phyloP scores from a whole-genome alignment of 306 rosid species.

The Canavalia ensiformis region DNA sequence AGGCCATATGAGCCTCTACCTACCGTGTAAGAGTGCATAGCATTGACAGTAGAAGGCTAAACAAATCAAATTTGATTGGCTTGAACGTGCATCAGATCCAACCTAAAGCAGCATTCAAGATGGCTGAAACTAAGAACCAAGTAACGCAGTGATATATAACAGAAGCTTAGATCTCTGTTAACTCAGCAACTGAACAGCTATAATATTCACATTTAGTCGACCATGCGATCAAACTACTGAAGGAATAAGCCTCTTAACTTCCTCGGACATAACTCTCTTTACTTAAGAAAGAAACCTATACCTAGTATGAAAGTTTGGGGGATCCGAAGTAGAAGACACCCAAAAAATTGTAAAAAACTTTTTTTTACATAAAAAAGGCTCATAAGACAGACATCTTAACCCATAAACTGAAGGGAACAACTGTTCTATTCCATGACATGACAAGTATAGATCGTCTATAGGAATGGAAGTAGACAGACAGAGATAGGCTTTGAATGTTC shows the following conservation, averaged over 20 bases:
- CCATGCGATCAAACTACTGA: neutral
- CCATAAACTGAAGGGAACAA: conserved; percentile 21
- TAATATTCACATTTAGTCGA: conserved; percentile 4
- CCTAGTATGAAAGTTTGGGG: neutral
- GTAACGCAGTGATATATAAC: neutral
- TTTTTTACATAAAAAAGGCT: neutral
- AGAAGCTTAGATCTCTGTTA: conserved; percentile 17
- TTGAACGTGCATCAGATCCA: conserved; percentile 14
- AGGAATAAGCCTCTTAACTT: conserved; percentile 24
- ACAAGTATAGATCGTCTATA: too few relatives aligned
- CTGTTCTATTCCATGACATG: neutral
- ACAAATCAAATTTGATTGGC: conserved; percentile 2
- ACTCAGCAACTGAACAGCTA: neutral
- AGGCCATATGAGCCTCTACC: neutral
- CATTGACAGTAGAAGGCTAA: neutral
- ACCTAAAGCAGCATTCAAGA: conserved; percentile 3
- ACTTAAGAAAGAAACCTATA: neutral
- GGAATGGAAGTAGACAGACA: too few relatives aligned
- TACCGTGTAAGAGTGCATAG: neutral
- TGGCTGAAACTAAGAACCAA: neutral
- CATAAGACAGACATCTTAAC: neutral
- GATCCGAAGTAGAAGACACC: conserved; percentile 4
- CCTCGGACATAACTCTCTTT: neutral
- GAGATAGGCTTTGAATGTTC: too few relatives aligned
- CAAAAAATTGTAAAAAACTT: neutral